phyloP scores from a whole-genome alignment of 2,329 filamentous ascomycete species.

The Arthrobotrys conoides region DNA sequence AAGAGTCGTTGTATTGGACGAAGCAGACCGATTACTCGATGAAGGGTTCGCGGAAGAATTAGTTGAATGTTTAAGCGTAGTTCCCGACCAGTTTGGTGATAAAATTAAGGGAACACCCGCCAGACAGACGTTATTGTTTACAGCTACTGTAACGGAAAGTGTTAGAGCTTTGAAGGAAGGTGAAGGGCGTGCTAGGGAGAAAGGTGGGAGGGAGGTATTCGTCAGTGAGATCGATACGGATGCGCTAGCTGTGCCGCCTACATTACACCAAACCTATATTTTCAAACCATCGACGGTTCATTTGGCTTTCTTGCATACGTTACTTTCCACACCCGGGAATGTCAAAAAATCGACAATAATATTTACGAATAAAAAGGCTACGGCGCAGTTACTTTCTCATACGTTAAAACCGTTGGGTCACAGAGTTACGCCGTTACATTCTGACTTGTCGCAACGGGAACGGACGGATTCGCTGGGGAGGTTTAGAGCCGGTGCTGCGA shows the following conservation, averaged over 20 bases:
- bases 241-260: slow-evolving; percentile 81
- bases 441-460: slow-evolving; percentile 85
- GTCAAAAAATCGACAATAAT: slow-evolving; percentile 84
- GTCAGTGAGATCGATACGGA: slow-evolving; percentile 88
- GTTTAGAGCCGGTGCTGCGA: slow-evolving; percentile 89
- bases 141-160: slow-evolving; percentile 93
- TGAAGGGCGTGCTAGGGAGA: slow-evolving; percentile 71
- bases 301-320: slow-evolving; percentile 92
- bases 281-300: slow-evolving; percentile 92
- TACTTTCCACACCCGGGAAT: slow-evolving; percentile 85
- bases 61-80: slow-evolving; percentile 84
- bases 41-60: slow-evolving; percentile 77
- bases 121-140: slow-evolving; percentile 95
- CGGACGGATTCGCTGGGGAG: slow-evolving; percentile 88
- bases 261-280: slow-evolving; percentile 85
- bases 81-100: slow-evolving; percentile 76
- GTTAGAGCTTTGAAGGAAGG: slow-evolving; percentile 87
- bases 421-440: slow-evolving; percentile 92
- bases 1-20: slow-evolving; percentile 90
- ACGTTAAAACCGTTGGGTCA: slow-evolving; percentile 87
- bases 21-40: slow-evolving; percentile 87
- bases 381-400: slow-evolving; percentile 90
- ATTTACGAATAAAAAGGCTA: slow-evolving; percentile 92
- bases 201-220: slow-evolving; percentile 82
- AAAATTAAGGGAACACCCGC: slow-evolving; percentile 67